Percentiles rank a stretch among this genome's conserved stretches.
Conservation (phyloP, 1,284 basidiomycete species). For the Ustilago esculenta region DNA sequence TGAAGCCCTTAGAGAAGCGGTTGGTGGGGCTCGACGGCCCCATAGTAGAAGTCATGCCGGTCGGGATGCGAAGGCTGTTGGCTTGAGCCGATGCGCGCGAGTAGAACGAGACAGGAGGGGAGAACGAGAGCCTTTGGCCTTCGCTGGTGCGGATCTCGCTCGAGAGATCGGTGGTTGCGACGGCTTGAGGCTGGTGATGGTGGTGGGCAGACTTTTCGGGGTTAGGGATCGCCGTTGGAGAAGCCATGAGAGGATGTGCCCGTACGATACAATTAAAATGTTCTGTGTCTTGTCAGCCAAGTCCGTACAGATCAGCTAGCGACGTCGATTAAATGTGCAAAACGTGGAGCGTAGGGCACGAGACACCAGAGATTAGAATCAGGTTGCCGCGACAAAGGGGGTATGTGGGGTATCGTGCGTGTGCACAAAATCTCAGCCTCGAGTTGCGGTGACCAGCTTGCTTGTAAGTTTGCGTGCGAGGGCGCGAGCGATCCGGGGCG, state of each 20-base stretch:
- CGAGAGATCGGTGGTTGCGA: conserved; percentile 23
- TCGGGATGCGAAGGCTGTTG: conserved; percentile 24
- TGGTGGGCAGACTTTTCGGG: conserved; percentile 54
- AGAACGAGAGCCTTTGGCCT: conserved; percentile 41
- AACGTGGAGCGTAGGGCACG: neutral
- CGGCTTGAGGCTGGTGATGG: conserved; percentile 20
- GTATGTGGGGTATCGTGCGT: neutral
- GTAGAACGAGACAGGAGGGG: conserved; percentile 36
- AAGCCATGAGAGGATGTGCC: conserved; percentile 39
- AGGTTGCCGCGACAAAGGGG: neutral
- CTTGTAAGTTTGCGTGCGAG: neutral
- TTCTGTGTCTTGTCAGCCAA: neutral
- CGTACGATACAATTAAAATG: neutral
- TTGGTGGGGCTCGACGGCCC: conserved; percentile 30
- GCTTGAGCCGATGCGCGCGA: conserved; percentile 32
- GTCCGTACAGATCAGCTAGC: neutral
- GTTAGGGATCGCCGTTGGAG: conserved; percentile 54
- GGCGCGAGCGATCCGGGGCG: conserved; percentile 45
- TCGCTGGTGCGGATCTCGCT: conserved; percentile 45
- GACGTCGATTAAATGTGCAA: neutral
- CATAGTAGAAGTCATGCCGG: conserved; percentile 34
- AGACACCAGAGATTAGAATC: neutral
- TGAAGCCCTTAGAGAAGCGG: conserved; percentile 39
- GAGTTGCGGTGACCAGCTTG: conserved; percentile 1
- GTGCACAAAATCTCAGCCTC: too few relatives aligned